Base-by-base conservation (phyloP, 371 early-diverging fungal genomes). In the Cokeromyces recurvatus region DNA sequence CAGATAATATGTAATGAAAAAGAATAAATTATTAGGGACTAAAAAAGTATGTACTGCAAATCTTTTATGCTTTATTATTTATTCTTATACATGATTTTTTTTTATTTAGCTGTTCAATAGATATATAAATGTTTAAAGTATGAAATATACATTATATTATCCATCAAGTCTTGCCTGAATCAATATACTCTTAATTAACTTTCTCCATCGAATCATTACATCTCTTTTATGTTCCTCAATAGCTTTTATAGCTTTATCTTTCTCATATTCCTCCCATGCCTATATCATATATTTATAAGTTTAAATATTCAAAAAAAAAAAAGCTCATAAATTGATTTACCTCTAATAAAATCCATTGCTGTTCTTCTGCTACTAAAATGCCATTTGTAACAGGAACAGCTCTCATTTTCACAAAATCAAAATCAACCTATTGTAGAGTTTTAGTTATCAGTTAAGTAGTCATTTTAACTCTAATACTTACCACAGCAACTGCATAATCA, bases 401-500 rank as follows among this genome's bases (percentile, higher is more conserved):
- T 21, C 70, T 59, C 47, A 84, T 78, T 34, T 69, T 70, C 1
- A 71, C 71, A 62, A 89, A 89, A 9, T 90, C 90, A 63, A 92
- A 92, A 20, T 84, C 86, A 43, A 73, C 59, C 81, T 81, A 56
- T 21, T 10, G 16, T 32, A 7, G 7, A 19, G 22, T 32, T 17
- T 4, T n/a, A 37, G 17, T 32, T 29, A 27, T 31, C 39, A 21
- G 29, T 39, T 15, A n/a, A 12, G 22, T 38, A 7, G 24, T 19
- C 20, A 46, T 44, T 16, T n/a, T n/a, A n/a, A n/a, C n/a, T n/a
- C n/a, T n/a, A n/a, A n/a, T n/a, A 48, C 69, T 53, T 66, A 87
- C 89, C 43, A 92, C 86, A 1, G 92, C 94, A 15, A 77, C 81
- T 0, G 78, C 91, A 61, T 71, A 91, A 46, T 92, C 91, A 15